Evolutionary conservation across 768 basidiomycete genomes (phyloP), one percentile per base, ranked within the genome.

Genomic region (Mycena rosella): DNA sequence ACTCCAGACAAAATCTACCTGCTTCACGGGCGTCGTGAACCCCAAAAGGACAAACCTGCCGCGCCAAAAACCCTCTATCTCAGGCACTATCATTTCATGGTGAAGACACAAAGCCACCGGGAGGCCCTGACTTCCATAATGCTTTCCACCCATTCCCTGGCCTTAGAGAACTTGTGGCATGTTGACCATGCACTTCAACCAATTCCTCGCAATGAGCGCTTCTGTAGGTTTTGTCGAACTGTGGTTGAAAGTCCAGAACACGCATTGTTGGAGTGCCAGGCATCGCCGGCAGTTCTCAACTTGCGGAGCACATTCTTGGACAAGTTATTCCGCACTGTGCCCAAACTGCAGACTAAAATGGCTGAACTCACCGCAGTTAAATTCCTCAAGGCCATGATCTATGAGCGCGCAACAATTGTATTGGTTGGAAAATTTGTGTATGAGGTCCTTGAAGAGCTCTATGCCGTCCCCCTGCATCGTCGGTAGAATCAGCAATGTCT

Each of bases 371-470:
- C 54, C 1, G 14, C 6, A 18, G 24, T 56, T 40, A 38, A 42
- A 24, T 40, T 56, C 24, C 18, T 27, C n/a, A 56, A 56, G 27
- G 54, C 38, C 54, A 27, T 42, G n/a, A 56, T 56, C n/a, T 56
- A 38, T 17, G 38, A 38, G 14, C 38, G 38, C 38, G 7, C 38
- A 3, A 38, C 38, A 17, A 38, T 38, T 22, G 36, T 56, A 2
- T 18, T 56, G 36, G 54, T 56, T 56, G 54, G 1, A 6, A 56
- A 42, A 56, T 42, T 34, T 20, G 40, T 42, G 54, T 14, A 56
- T 56, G 36, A 38, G 17, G 24, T 56, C 38, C 54, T 56, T 32
- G 34, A 56, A n/a, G 54, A 56, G 22, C 42, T 56, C 26, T 56
- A 56, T 20, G 40, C 22, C 11, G 36, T 56, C 27, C 54, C 54